Conservation (phyloP, 2,329 filamentous ascomycete species). For the Colletotrichum salicis region DNA sequence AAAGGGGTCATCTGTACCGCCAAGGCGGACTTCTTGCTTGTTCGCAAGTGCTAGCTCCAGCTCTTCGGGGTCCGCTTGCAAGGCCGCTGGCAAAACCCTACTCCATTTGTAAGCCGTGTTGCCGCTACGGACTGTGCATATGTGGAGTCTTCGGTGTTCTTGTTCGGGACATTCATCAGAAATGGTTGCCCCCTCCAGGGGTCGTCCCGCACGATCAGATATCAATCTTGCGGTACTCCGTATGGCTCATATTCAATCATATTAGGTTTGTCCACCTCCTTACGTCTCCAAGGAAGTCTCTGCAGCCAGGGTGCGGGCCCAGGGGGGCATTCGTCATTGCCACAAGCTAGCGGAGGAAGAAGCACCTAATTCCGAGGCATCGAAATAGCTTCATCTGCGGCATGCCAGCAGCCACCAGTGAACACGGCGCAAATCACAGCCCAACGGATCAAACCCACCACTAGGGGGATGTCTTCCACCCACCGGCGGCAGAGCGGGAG, state of each 20-base stretch:
- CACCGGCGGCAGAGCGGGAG: neutral
- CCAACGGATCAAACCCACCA: neutral
- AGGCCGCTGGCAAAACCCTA: constrained; percentile 11
- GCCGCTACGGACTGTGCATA: constrained; percentile 22
- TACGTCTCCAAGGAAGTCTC: neutral
- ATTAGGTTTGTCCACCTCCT: neutral
- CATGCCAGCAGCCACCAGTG: neutral
- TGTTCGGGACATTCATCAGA: neutral
- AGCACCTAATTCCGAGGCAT: neutral
- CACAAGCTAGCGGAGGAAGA: neutral
- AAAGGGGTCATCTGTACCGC: neutral
- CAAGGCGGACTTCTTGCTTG: neutral
- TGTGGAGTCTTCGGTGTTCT: neutral
- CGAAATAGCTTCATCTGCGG: neutral
- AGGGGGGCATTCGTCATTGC: constrained; percentile 5
- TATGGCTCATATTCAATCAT: neutral
- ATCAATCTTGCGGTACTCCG: neutral
- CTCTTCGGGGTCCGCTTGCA: constrained; percentile 30
- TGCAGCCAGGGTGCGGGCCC: neutral
- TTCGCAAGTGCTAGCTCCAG: neutral
- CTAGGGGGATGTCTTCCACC: neutral
- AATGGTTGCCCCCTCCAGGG: constrained; percentile 5
- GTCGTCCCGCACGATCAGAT: neutral
- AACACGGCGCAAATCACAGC: neutral
- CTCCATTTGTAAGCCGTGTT: constrained; percentile 19